phyloP scores from a whole-genome alignment of 2,329 filamentous ascomycete genomes.

The Nemania sp. region DNA sequence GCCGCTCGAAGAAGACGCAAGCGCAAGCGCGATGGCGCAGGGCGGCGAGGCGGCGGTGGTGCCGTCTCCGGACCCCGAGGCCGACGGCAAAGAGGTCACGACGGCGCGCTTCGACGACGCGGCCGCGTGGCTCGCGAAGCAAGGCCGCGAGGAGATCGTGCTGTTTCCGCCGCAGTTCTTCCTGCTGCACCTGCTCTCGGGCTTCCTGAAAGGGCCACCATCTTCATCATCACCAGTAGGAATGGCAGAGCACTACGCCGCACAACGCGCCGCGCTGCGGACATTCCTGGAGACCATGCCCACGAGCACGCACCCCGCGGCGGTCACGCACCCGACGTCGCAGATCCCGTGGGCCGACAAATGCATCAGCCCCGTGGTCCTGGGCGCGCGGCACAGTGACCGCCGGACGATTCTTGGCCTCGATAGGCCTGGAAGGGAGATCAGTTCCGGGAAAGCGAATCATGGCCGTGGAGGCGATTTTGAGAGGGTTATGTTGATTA shows the following conservation, averaged over 20 bases:
- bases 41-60: too few relatives aligned
- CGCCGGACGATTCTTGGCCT: slow-evolving; percentile 57
- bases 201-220: slow-evolving; percentile 50
- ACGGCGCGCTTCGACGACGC: slow-evolving; percentile 77
- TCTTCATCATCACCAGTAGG: slow-evolving; percentile 27
- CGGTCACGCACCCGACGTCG: slow-evolving; percentile 46
- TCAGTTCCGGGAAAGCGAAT: slow-evolving; percentile 48
- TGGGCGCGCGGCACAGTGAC: slow-evolving; percentile 51
- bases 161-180: slow-evolving; percentile 90
- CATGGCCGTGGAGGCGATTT: slow-evolving; percentile 61
- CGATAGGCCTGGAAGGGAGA: slow-evolving; percentile 61
- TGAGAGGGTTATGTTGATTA: slow-evolving; percentile 61
- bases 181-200: slow-evolving; percentile 63
- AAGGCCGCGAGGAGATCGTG: slow-evolving; percentile 68
- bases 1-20: slow-evolving; percentile 50
- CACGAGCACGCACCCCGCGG: slow-evolving; percentile 47
- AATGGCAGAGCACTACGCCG: slow-evolving; percentile 43
- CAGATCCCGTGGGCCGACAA: slow-evolving; percentile 61
- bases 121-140: slow-evolving; percentile 68
- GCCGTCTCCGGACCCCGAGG: slow-evolving; percentile 67
- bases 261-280: slow-evolving; percentile 56
- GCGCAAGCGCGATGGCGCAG: slow-evolving; percentile 47
- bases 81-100: slow-evolving; percentile 70
- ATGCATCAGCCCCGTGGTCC: slow-evolving; percentile 59
- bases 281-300: slow-evolving; percentile 53